A percentile compares a stretch with the other conserved stretches of the same genome.
These are phyloP conservation scores for Ophiostoma piceae DNA, from an alignment of 2,329 filamentous ascomycete species.

Conservation along the genomic window DNA sequence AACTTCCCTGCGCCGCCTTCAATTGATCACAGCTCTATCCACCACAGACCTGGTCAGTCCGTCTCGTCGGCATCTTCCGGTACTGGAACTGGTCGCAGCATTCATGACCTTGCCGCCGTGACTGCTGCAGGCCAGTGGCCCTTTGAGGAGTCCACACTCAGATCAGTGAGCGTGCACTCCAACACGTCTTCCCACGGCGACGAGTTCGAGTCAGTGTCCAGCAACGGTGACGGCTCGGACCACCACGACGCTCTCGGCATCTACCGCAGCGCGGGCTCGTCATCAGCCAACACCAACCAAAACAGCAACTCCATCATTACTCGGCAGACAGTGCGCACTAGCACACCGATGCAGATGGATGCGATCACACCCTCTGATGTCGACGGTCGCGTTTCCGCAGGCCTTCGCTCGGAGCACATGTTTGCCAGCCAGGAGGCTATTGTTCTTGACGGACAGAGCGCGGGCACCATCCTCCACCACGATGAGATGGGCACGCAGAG, in stretches of 20 bases:
- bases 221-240: conserved; percentile 6
- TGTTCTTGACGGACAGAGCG: conserved; percentile 17
- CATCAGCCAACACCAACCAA: conserved; percentile 8
- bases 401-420: background rate
- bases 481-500: conserved; percentile 7
- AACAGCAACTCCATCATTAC: conserved; percentile 16
- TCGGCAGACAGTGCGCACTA: conserved; percentile 19
- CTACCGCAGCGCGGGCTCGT: conserved; percentile 17
- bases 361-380: background rate
- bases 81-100: background rate
- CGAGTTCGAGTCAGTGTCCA: background rate
- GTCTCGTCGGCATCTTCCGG: conserved; percentile 6
- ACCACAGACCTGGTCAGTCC: background rate
- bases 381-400: conserved; percentile 2
- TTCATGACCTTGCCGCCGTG: background rate
- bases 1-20: conserved; percentile 25
- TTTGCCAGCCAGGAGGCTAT: conserved; percentile 25
- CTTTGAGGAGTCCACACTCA: conserved; percentile 26
- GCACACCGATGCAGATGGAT: conserved; percentile 18
- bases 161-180: conserved; percentile 22
- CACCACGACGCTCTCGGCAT: conserved; percentile 21
- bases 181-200: conserved; percentile 9
- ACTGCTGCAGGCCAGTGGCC: conserved; percentile 24
- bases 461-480: background rate
- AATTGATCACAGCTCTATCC: background rate